Base-by-base conservation (phyloP, 2,329 filamentous ascomycete species). In the Aspergillus hiratsukae region DNA sequence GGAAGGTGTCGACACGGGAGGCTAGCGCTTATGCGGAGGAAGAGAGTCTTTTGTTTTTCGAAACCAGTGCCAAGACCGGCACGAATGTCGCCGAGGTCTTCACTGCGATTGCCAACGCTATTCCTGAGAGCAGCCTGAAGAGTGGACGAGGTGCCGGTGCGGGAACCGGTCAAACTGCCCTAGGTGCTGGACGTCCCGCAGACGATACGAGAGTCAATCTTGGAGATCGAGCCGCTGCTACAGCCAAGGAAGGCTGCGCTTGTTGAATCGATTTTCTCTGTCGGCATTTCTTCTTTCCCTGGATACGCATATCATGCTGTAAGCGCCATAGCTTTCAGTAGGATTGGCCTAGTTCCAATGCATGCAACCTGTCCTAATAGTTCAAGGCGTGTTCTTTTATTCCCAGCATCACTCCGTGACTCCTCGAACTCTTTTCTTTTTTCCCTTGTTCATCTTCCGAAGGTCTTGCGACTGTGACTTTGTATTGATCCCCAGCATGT, bases 21-120 rank as follows among this genome's bases (percentile, higher is more conserved):
- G 94, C 92, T 45, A 91, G 91, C 78, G 80, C 86, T 54, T 99
- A 97, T 75, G 94, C 94, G 7, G 92, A 97, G 65, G 93, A 97
- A 75, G 94, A 99, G 76, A 86, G 87, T 54, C 79, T 99, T 63
- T 76, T 99, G 62, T 99, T 99, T 80, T 97, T 97, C 74, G 94
- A 99, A 81, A 99, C 94, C 17, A 96, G 90, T 72, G 94, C 94
- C 49, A 99, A 99, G 86, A 94, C 91, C 3, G 94, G 94, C 27
- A 84, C 89, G 71, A 97, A 97, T 73, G 94, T 99, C 41, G 86
- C 88, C 53, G 93, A 97, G 67, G 94, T 99, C 31, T 99, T 99
- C 72, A 97, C 92, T 48, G 94, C 94, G 31, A 99, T 99, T 72
- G 94, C 94, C 58, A 97, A 97, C 72, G 91, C 92, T 43, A 99